Percentiles rank a stretch among this genome's conserved stretches.
Conservation (phyloP, 1,139 yeast species). For the Eremothecium coryli region DNA sequence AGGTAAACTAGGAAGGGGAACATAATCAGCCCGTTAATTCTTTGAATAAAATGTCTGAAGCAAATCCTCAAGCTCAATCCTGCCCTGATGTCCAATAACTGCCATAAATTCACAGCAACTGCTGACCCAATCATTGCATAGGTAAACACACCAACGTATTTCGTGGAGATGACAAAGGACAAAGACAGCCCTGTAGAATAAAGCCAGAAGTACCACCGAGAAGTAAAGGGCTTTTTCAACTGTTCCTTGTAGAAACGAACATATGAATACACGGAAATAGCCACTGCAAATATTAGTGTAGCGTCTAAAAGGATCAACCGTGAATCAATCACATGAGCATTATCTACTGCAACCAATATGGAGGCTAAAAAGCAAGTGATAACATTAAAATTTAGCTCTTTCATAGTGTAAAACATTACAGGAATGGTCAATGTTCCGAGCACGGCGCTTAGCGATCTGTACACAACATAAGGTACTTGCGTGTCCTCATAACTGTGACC, state of each 20-base stretch:
- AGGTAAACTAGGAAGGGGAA: slow-evolving; percentile 77
- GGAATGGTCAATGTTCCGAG: slow-evolving; percentile 82
- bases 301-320: slow-evolving; percentile 88
- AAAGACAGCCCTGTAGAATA: slow-evolving; percentile 71
- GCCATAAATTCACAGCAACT: slow-evolving; percentile 81
- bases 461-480: slow-evolving; percentile 83
- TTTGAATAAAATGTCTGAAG: slow-evolving; percentile 63
- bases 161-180: slow-evolving; percentile 86
- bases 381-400: slow-evolving; percentile 71
- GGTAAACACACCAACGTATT: slow-evolving; percentile 91
- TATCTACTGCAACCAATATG: slow-evolving; percentile 73
- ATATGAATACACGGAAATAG: slow-evolving; percentile 67
- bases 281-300: slow-evolving; percentile 72
- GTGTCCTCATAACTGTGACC: slow-evolving; percentile 71
- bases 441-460: slow-evolving; percentile 72
- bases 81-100: slow-evolving; percentile 58
- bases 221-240: slow-evolving; percentile 48
- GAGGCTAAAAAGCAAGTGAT: slow-evolving; percentile 76
- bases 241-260: slow-evolving; percentile 72
- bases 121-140: slow-evolving; percentile 81
- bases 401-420: slow-evolving; percentile 68
- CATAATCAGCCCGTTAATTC: slow-evolving; percentile 63
- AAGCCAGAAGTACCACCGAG: slow-evolving; percentile 84
- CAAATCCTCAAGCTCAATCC: slow-evolving; percentile 58
- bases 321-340: slow-evolving; percentile 87